A percentile compares a stretch with the other conserved stretches of the same genome.
phyloP scores from a whole-genome alignment of 2,329 filamentous ascomycete species.

The Penicillium brasilianum region DNA sequence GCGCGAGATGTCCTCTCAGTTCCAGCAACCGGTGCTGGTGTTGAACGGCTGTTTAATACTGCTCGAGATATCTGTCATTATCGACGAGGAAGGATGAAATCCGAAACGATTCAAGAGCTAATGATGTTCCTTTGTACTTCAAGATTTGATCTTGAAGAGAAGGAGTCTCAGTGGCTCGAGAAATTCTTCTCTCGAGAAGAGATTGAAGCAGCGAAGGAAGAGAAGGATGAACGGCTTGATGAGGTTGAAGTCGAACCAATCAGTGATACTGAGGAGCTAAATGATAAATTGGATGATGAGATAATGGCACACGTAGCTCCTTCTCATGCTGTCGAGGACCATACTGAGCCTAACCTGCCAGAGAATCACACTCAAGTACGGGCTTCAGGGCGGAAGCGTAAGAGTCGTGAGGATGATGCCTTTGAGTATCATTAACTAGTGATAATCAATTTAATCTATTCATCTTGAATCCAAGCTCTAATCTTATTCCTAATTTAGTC shows the following conservation, averaged over 20 bases:
- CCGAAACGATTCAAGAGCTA: conserved; percentile 7
- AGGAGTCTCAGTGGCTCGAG: background rate
- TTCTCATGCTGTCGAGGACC: background rate
- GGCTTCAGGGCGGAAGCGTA: background rate
- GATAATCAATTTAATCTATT: background rate
- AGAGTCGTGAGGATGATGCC: background rate
- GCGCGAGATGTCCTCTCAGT: background rate
- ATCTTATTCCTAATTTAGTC: background rate
- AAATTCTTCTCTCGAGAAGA: conserved; percentile 1
- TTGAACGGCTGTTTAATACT: conserved; percentile 8
- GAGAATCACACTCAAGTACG: background rate
- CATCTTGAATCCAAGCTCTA: background rate
- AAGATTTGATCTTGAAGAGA: conserved; percentile 9
- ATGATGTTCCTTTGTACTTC: conserved; percentile 9
- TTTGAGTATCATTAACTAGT: conserved; percentile 1
- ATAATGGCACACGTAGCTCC: background rate
- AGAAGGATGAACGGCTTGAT: background rate
- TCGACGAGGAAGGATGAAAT: conserved; percentile 1
- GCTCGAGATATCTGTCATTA: conserved; percentile 11
- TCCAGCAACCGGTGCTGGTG: background rate
- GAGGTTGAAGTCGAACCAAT: background rate
- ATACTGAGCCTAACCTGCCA: background rate
- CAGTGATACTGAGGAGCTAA: background rate
- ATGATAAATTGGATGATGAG: background rate
- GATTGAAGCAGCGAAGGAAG: background rate